Percentiles rank a stretch among this genome's conserved stretches.
These are phyloP conservation scores for Cymbopogon citratus DNA, from an alignment of 176 grass and related monocot species.

Conservation along the genomic window DNA sequence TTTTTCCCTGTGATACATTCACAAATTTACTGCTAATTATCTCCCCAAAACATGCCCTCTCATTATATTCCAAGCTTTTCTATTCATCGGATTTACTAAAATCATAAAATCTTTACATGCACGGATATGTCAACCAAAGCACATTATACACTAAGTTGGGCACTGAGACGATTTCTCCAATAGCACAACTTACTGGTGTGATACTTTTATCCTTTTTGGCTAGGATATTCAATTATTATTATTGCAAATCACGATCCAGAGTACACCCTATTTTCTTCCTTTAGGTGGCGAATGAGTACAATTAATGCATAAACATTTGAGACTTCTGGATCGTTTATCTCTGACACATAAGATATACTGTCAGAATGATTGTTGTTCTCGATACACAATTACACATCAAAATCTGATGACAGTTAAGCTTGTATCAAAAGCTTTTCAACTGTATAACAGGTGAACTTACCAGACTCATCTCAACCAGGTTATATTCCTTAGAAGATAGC, in stretches of 20 bases:
- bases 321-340: not conserved
- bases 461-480: not conserved
- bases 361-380: not conserved
- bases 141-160: not conserved
- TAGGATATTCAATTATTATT: conserved; percentile 16
- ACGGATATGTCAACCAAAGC: not conserved
- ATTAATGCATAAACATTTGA: not conserved
- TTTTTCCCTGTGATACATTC: not conserved
- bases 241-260: conserved; percentile 3
- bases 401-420: not conserved
- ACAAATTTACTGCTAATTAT: not conserved
- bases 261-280: conserved; percentile 2
- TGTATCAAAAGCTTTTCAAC: not conserved
- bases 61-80: not conserved
- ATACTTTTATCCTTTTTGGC: not conserved
- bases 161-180: conserved; percentile 4
- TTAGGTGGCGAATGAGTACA: not conserved
- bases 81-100: not conserved
- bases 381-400: not conserved
- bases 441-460: conserved; percentile 1
- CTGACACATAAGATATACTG: not conserved
- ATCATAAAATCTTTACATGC: not conserved
- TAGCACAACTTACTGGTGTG: not conserved
- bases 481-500: not conserved
- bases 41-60: not conserved